These are phyloP conservation scores for Diaporthe eres DNA, from an alignment of 2,329 filamentous ascomycete genomes.

Conservation along the genomic window DNA sequence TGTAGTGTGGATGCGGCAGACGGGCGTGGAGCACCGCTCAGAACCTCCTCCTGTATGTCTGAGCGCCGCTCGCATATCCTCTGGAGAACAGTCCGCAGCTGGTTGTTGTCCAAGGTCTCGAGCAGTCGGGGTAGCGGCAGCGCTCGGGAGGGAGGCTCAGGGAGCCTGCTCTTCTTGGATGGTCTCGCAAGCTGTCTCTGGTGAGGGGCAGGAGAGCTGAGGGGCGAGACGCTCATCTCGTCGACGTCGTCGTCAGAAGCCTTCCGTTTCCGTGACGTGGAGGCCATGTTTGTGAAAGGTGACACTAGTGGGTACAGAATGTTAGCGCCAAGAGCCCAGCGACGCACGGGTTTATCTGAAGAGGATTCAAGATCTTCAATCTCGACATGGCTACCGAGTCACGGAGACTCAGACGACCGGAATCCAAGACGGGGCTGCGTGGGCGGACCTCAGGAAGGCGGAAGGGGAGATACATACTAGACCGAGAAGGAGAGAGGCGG, in stretches of 20 bases:
- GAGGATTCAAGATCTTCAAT: neutral
- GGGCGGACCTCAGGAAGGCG: slow-evolving; percentile 5
- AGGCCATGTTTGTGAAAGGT: slow-evolving; percentile 67
- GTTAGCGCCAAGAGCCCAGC: slow-evolving; percentile 26
- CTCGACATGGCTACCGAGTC: slow-evolving; percentile 27
- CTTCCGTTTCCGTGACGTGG: slow-evolving; percentile 81
- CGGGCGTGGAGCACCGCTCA: slow-evolving; percentile 87
- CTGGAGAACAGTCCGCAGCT: slow-evolving; percentile 88
- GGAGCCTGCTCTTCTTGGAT: slow-evolving; percentile 74
- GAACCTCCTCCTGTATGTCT: slow-evolving; percentile 86
- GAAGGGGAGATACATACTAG: slow-evolving; percentile 60
- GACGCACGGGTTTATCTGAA: neutral
- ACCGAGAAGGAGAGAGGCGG: slow-evolving; percentile 68
- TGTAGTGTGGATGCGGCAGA: slow-evolving; percentile 84
- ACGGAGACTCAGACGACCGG: slow-evolving; percentile 15
- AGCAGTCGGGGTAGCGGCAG: slow-evolving; percentile 79
- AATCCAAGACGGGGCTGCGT: neutral
- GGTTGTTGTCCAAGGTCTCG: slow-evolving; percentile 89
- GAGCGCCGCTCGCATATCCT: slow-evolving; percentile 92
- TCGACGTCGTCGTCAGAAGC: slow-evolving; percentile 82
- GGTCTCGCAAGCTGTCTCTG: slow-evolving; percentile 77
- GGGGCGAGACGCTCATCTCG: slow-evolving; percentile 92
- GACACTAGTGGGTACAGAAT: slow-evolving; percentile 54
- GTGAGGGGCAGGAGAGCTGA: slow-evolving; percentile 82
- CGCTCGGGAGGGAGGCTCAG: slow-evolving; percentile 45